Base-by-base conservation (phyloP, 2,329 filamentous ascomycete species). In the Stagonosporopsis cucurbitacearum region DNA sequence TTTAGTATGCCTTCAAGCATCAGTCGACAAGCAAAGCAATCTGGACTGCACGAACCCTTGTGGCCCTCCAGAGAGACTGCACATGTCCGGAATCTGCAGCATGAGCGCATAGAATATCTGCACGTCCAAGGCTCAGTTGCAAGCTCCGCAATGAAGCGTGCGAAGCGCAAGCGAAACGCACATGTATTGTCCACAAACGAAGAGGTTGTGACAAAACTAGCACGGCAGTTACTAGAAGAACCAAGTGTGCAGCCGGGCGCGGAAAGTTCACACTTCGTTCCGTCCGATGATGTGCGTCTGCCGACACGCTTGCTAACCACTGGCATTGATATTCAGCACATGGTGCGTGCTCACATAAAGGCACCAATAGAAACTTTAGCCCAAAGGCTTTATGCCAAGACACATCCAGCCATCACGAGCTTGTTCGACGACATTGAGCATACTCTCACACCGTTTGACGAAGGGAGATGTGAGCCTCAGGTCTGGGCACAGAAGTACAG, bases 401-500 rank as follows among this genome's bases (percentile, higher is more conserved):
- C 55, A 23, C 88, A 92, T 71, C 81, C 87, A 11, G 84, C 86
- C 17, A 73, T 95, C 42, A 65, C 73, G 12, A 79, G 80, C 2
- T 78, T 92, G 2, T 90, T 87, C 65, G 72, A 79, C 2, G 80
- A 81, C 0, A 81, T 97, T 28, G 76, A 81, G 40, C 81, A 80
- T 1, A 81, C 81, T 0, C 79, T 93, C 12, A 93, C 90, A 4
- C 87, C 93, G 0, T 97, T 93, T 67, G 95, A 99, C 71, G 84
- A 79, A 59, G 90, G 88, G 8, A 83, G 82, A 45, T 96, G 90
- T 64, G 94, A 98, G 69, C 81, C 80, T 2, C 77, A 83, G 25
- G 77, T 86, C 8, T 99, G 95, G 95, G 74, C 82, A 2, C 88
- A 94, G 36, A 97, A 98, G 68, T 96, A 98, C 75, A 86, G 90